Evolutionary conservation across 2,329 filamentous ascomycete genomes (phyloP).

Genomic region (Balansia obtecta): DNA sequence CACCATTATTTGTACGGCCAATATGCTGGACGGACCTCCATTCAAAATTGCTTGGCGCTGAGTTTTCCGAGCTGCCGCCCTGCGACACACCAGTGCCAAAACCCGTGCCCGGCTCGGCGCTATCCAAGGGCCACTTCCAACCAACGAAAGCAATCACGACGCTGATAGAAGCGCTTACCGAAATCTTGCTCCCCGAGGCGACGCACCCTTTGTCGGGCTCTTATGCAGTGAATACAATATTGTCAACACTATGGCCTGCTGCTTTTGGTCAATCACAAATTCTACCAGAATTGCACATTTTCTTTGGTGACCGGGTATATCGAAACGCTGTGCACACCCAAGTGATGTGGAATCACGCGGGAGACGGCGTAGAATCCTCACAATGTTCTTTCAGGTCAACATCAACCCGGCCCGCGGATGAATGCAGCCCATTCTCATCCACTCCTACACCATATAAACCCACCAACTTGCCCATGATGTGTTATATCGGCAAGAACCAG

Average conservation of each 20-base stretch:
- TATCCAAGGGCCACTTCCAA: conserved; percentile 22
- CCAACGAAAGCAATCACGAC: conserved; percentile 30
- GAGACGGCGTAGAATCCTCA: conserved; percentile 12
- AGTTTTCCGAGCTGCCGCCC: conserved; percentile 30
- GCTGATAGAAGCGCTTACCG: conserved; percentile 31
- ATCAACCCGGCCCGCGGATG: conserved; percentile 23
- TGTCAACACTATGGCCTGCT: conserved; percentile 32
- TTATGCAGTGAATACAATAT: conserved; percentile 29
- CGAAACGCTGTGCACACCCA: conserved; percentile 33
- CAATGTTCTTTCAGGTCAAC: conserved; percentile 23
- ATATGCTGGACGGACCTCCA: conserved; percentile 45
- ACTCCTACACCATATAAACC: conserved; percentile 12
- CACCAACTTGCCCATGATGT: conserved; percentile 22
- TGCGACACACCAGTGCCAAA: conserved; percentile 29
- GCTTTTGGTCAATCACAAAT: conserved; percentile 18
- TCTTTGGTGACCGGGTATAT: conserved; percentile 35
- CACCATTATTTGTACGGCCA: conserved; percentile 37
- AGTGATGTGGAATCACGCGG: conserved; percentile 34
- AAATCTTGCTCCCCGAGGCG: conserved; percentile 24
- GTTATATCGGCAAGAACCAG: conserved; percentile 36
- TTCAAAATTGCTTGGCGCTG: conserved; percentile 31
- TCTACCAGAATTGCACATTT: conserved; percentile 32
- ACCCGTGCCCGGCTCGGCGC: conserved; percentile 19
- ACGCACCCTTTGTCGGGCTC: conserved; percentile 23
- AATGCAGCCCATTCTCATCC: conserved; percentile 11